Conservation (phyloP, 23 red algal genomes). For the Agarophyton chilense region DNA sequence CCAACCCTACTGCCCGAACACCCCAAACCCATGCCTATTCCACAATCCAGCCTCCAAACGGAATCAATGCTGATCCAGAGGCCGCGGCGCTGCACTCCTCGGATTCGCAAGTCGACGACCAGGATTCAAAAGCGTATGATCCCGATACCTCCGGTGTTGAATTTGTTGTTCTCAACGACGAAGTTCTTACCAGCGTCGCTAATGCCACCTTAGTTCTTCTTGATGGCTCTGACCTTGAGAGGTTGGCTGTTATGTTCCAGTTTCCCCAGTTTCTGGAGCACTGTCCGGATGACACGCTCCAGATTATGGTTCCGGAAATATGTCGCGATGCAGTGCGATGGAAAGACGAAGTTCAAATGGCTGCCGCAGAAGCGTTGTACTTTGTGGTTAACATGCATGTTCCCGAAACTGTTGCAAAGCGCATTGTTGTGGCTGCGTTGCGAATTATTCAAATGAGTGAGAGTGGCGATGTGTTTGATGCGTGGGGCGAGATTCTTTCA, state of each 20-base stretch:
- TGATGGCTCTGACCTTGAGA: conserved; percentile 82
- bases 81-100: background rate
- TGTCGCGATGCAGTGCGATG: conserved; percentile 75
- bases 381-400: conserved; percentile 83
- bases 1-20: background rate
- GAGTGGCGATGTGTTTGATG: conserved; percentile 86
- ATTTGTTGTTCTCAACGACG: conserved; percentile 81
- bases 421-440: conserved; percentile 75
- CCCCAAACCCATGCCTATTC: conserved; percentile 25
- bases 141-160: conserved; percentile 62
- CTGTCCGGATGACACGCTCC: conserved; percentile 79
- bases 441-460: conserved; percentile 77
- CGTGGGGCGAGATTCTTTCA: conserved; percentile 89
- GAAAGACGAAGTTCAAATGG: conserved; percentile 85
- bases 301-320: conserved; percentile 85
- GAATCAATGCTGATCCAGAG: conserved; percentile 21
- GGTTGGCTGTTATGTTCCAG: conserved; percentile 86
- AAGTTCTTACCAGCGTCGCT: conserved; percentile 81
- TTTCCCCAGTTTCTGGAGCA: conserved; percentile 94
- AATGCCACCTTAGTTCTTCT: conserved; percentile 84
- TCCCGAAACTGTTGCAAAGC: conserved; percentile 71
- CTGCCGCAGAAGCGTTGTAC: conserved; percentile 83
- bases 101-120: conserved; percentile 3
- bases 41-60: conserved; percentile 10
- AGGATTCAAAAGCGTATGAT: conserved; percentile 34